phyloP scores from a whole-genome alignment of 2,329 filamentous ascomycete genomes.

The Magnaporthales sp. region DNA sequence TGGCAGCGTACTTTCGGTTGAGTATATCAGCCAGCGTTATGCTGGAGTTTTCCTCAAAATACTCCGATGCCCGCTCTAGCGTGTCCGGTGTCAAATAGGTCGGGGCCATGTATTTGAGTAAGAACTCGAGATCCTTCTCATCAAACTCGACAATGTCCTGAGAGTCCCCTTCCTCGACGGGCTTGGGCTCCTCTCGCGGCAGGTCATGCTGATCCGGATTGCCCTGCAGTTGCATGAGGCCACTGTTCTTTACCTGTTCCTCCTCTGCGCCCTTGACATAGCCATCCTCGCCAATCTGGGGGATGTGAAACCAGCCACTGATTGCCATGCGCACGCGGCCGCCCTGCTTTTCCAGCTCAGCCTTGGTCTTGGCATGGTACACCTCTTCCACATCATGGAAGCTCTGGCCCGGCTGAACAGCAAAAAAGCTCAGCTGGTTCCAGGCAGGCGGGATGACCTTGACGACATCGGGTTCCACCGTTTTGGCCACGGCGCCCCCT shows the following conservation, averaged over 20 bases:
- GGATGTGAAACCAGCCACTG: conserved; percentile 98
- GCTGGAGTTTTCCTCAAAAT: conserved; percentile 68
- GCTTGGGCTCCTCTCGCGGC: conserved; percentile 54
- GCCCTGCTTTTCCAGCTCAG: conserved; percentile 55
- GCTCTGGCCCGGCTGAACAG: conserved; percentile 95
- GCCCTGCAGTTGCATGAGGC: conserved; percentile 84
- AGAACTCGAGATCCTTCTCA: conserved; percentile 75
- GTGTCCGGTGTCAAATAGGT: conserved; percentile 90
- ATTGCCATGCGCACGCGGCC: conserved; percentile 91
- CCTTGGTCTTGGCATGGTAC: conserved; percentile 58
- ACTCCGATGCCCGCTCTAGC: conserved; percentile 68
- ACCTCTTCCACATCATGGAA: conserved; percentile 99
- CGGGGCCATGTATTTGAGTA: conserved; percentile 83
- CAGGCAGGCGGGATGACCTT: conserved; percentile 88
- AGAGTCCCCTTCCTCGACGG: conserved; percentile 26
- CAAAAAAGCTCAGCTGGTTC: conserved; percentile 97
- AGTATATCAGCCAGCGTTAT: conserved; percentile 76
- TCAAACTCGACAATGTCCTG: conserved; percentile 48
- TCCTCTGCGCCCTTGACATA: conserved; percentile 84
- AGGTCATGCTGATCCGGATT: conserved; percentile 84
- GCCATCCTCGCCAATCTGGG: conserved; percentile 86
- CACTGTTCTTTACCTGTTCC: conserved; percentile 79
- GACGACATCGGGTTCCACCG: conserved; percentile 68
- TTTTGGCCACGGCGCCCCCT: conserved; percentile 66
- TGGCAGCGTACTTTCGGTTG: conserved; percentile 64